Base-by-base conservation (phyloP, 225 moss, liverwort and hornwort genomes). In the Pseudisothecium myosuroides region DNA sequence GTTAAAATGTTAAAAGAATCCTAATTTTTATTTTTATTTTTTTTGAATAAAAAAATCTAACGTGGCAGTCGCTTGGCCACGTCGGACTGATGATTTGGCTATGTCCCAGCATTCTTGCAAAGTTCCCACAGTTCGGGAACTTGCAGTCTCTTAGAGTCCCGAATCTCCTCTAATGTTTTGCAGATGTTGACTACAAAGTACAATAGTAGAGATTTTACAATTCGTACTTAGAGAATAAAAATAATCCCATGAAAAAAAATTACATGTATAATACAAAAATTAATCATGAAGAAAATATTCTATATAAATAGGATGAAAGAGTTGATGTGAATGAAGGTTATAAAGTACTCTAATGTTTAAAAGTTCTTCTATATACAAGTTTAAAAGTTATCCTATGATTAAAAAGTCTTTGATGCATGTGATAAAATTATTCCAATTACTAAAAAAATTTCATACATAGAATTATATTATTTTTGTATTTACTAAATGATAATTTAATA, bases 351-450 rank as follows among this genome's bases (percentile, higher is more conserved):
- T 17, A 43, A 41, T 15, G 9, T 6, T 73, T 45, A 17, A 47
- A 47, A 6, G 18, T 11, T 47, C 29, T 29, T 47, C 6, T 10
- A 6, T 45, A 18, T 0, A 47, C 29, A 73, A 29, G 6, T 45
- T 45, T 2, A 29, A 29, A 45, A 45, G 4, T 29, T 29, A 0
- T 6, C 2, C 2, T 47, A 6, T 74, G 31, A 2, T 11, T 11
- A 31, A 19, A 49, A 10, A 11, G 4, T 28, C 17, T 17, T 45
- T 28, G 17, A 43, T 45, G 28, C 5, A 72, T 45, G 9, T 16
- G 3, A 28, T 28, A 28, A 45, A 16, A 28, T 17, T 45, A 43
- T 17, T 45, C 23, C 3, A 72, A 43, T 17, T 10, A 24, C n/a
- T 12, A 14, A 39, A 23, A 68, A 39, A 8, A 24, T 39, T 0